Conservation (phyloP, 768 basidiomycete genomes). For the Phaeotremella fagi region DNA sequence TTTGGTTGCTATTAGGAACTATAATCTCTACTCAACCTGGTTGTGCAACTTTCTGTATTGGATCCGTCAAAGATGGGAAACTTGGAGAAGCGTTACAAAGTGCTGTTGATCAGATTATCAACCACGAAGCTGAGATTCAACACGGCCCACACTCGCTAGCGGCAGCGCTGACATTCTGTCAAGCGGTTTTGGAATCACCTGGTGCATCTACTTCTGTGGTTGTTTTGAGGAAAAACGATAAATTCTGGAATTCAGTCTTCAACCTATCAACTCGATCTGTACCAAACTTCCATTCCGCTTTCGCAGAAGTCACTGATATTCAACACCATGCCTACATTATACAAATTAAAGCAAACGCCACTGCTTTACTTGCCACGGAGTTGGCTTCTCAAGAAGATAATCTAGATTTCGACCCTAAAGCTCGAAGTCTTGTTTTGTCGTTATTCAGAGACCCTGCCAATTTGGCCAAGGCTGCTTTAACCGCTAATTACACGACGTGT, state of each 20-base stretch:
- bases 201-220: slow-evolving; percentile 73
- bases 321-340: slow-evolving; percentile 28
- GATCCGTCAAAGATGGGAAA: slow-evolving; percentile 42
- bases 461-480: slow-evolving; percentile 59
- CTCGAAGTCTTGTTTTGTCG: slow-evolving; percentile 20
- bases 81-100: slow-evolving; percentile 58
- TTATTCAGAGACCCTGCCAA: slow-evolving; percentile 25
- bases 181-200: slow-evolving; percentile 59
- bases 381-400: slow-evolving; percentile 19
- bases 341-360: slow-evolving; percentile 36
- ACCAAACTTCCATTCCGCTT: slow-evolving; percentile 49
- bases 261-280: slow-evolving; percentile 64
- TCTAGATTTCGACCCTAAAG: slow-evolving; percentile 23
- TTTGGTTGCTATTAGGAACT: slow-evolving; percentile 78
- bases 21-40: slow-evolving; percentile 84
- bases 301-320: slow-evolving; percentile 24
- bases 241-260: slow-evolving; percentile 68
- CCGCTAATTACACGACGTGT: slow-evolving; percentile 67
- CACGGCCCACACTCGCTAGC: slow-evolving; percentile 70
- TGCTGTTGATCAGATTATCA: slow-evolving; percentile 61
- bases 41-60: slow-evolving; percentile 60
- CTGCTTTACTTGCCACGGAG: slow-evolving; percentile 27
- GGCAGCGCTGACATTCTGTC: slow-evolving; percentile 63
- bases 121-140: slow-evolving; percentile 73
- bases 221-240: slow-evolving; percentile 55